phyloP scores from a whole-genome alignment of 2,329 filamentous ascomycete species.

The Chaetomiaceae sp. region DNA sequence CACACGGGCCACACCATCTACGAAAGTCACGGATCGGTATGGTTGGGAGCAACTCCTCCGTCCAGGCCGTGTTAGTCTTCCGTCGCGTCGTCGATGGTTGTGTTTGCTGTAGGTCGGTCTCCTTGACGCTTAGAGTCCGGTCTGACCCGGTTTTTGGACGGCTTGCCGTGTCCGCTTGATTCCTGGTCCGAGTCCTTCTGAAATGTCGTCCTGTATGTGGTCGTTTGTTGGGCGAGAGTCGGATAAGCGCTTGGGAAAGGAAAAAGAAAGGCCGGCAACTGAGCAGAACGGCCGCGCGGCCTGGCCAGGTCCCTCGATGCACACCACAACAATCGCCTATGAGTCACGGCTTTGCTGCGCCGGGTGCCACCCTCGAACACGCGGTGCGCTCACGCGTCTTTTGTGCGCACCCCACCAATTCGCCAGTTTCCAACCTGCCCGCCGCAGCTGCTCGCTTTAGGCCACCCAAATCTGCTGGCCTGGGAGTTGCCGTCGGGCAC shows the following conservation, averaged over 20 bases:
- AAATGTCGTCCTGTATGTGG: background rate
- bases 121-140: no score
- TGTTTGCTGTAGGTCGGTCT: background rate
- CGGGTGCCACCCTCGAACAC: constrained; percentile 2
- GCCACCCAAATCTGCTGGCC: background rate
- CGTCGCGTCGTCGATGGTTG: background rate
- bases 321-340: background rate
- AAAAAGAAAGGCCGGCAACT: no score
- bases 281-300: no score
- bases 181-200: background rate
- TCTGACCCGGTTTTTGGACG: background rate
- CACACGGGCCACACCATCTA: constrained; percentile 12
- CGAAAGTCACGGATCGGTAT: background rate
- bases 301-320: no score
- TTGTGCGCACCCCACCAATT: background rate
- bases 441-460: background rate
- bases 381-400: constrained; percentile 7
- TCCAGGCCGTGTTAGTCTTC: background rate
- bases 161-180: background rate
- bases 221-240: no score
- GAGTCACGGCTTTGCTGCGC: constrained; percentile 1
- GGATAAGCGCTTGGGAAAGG: background rate
- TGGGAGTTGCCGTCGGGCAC: background rate
- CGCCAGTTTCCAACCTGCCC: no score
- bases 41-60: constrained; percentile 1